Base-by-base conservation (phyloP, 2,329 filamentous ascomycete species). In the Myriosclerotinia scirpicola region DNA sequence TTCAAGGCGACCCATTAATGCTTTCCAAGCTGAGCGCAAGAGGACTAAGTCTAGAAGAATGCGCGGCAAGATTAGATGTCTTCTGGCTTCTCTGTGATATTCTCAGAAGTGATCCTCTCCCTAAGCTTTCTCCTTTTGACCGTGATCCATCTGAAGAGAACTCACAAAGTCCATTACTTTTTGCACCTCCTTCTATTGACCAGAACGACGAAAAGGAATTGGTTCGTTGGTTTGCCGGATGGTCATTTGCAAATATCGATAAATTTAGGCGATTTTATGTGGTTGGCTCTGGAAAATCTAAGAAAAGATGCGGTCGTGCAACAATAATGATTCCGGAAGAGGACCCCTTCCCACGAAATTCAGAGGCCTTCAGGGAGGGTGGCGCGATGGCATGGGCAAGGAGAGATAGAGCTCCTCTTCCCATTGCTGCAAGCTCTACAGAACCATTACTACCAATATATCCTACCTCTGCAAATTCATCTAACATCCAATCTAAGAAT, bases 171-270 rank as follows among this genome's bases (percentile, higher is more conserved):
- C 77, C 80, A 4, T 71, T 87, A 7, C 73, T 83, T 2, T 82
- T 80, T 72, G 83, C 82, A 0, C 80, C 81, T 17, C 71, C 77
- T 4, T 74, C 69, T 1, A 83, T 89, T 55, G 81, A 87, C 65
- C 78, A 81, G 0, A 84, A 85, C 65, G 85, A 89, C 68, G 87
- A 89, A 72, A 83, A 87, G 72, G 86, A 83, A 66, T 77, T 89
- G 38, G 81, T 88, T 12, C 85, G 87, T 69, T 88, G 84, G 83
- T 89, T 87, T 73, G 85, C 83, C 1, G 84, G 80, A 75, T 89
- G 86, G 86, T 79, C 84, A 0, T 77, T 79, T 42, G 68, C 75
- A 65, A 81, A 82, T 40, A 72, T 85, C 46, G 81, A 86, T 66
- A 76, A 77, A 52, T 85, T 81, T 71, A 81, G 85, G 42, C 82